Evolutionary conservation across 225 moss, liverwort and hornwort genomes (phyloP).

Genomic region (Straminergon stramineum): DNA sequence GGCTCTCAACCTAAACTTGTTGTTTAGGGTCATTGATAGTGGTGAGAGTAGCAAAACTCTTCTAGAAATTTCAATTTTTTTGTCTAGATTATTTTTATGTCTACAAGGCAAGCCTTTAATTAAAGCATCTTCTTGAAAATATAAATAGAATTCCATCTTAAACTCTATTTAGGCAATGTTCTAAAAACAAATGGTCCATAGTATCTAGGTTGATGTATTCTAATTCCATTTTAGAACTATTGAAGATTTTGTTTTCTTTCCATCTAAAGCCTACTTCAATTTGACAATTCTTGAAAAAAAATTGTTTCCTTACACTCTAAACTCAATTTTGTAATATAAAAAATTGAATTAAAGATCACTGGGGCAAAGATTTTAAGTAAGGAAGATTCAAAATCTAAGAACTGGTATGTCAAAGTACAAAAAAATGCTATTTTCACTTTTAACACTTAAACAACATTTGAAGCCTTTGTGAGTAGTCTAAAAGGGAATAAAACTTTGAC

Average conservation of each 20-base stretch:
- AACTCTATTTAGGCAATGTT: background rate
- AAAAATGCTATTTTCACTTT: background rate
- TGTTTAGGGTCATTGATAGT: rapidly evolving
- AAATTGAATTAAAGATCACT: background rate
- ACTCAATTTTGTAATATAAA: background rate
- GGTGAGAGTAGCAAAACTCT: rapidly evolving
- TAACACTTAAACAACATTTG: background rate
- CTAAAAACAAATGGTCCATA: background rate
- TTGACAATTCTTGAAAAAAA: background rate
- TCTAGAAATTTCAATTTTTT: background rate
- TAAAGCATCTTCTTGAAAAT: background rate
- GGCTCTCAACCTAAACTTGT: rapidly evolving
- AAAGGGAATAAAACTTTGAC: background rate
- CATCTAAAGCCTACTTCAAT: background rate
- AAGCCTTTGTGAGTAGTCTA: rapidly evolving
- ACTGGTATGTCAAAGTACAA: background rate
- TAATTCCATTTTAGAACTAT: background rate
- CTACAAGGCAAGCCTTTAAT: background rate
- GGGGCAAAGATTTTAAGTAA: background rate
- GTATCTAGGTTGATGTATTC: rapidly evolving
- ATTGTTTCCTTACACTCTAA: rapidly evolving
- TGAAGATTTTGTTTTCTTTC: background rate
- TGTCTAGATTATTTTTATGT: background rate
- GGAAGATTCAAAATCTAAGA: background rate
- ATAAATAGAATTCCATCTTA: background rate